Percentiles rank a stretch among this genome's conserved stretches.
phyloP scores from a whole-genome alignment of 306 rosid species.

The Calophaca sinica region DNA sequence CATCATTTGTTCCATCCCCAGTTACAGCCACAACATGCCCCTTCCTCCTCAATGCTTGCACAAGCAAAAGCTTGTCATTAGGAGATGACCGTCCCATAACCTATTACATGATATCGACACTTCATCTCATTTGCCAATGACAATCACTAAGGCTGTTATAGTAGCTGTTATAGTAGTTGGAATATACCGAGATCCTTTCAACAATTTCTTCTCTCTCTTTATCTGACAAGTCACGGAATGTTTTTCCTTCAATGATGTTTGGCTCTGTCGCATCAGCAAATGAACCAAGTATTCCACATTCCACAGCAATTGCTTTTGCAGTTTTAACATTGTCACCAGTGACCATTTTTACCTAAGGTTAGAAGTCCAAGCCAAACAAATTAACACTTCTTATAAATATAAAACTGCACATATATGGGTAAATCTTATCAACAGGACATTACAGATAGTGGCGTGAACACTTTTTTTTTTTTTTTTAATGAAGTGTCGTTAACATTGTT shows the following conservation, averaged over 20 bases:
- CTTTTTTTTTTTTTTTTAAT: too few species aligned
- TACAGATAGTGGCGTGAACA: too few species aligned
- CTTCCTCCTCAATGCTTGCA: slow-evolving; percentile 84
- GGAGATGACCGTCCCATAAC: slow-evolving; percentile 98
- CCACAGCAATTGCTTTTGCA: slow-evolving; percentile 91
- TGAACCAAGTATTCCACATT: slow-evolving; percentile 85
- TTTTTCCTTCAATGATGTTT: slow-evolving; percentile 80
- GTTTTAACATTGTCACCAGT: slow-evolving; percentile 95
- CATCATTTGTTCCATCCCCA: slow-evolving; percentile 96
- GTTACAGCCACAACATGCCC: slow-evolving; percentile 90
- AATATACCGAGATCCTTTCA: slow-evolving; percentile 70
- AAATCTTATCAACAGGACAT: too few species aligned
- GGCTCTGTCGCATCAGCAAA: slow-evolving; percentile 64
- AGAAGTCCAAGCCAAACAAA: slow-evolving; percentile 34
- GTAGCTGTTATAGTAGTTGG: slow-evolving; percentile 29
- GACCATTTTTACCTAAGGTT: slow-evolving; percentile 82
- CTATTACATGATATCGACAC: slow-evolving; percentile 49
- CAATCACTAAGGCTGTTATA: slow-evolving; percentile 11
- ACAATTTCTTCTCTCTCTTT: slow-evolving; percentile 60
- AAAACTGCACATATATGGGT: slow-evolving; percentile 3
- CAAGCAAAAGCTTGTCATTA: slow-evolving; percentile 89
- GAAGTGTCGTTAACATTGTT: too few species aligned
- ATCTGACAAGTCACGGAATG: slow-evolving; percentile 71
- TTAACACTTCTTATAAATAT: slow-evolving; percentile 2
- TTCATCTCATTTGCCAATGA: neutral